These are phyloP conservation scores for Lophiostoma macrostomum DNA, from an alignment of 495 filamentous ascomycete genomes.

Conservation along the genomic window DNA sequence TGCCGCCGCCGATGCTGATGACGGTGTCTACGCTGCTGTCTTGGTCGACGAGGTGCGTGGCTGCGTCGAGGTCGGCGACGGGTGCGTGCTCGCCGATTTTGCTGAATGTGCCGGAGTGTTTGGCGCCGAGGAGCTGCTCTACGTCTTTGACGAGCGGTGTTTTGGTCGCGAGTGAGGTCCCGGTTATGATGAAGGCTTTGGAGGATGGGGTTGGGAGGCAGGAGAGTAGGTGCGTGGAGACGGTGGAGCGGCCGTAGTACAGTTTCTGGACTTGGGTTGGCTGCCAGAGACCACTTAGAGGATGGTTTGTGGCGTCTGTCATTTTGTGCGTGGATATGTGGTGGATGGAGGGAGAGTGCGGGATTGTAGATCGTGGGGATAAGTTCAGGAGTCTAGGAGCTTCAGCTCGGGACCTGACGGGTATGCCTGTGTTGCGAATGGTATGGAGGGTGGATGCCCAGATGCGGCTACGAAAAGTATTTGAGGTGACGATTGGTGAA, in stretches of 20 bases:
- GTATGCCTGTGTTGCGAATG: too few relatives aligned
- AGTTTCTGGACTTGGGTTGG: conserved; percentile 45
- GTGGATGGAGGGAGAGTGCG: not conserved
- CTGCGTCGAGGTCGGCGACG: conserved; percentile 47
- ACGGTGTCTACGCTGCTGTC: conserved; percentile 48
- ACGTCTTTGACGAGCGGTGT: conserved; percentile 47
- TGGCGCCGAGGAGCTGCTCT: conserved; percentile 43
- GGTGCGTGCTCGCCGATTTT: conserved; percentile 50
- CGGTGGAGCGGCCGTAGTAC: conserved; percentile 47
- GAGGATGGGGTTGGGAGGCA: conserved; percentile 40
- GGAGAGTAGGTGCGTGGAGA: conserved; percentile 43
- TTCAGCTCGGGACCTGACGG: too few relatives aligned
- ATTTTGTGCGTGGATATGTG: conserved; percentile 24
- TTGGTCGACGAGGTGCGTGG: conserved; percentile 42
- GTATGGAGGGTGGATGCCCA: too few relatives aligned
- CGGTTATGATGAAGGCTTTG: conserved; percentile 53
- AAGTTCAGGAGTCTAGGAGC: too few relatives aligned
- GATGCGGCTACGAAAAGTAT: too few relatives aligned
- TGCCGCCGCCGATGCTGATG: conserved; percentile 49
- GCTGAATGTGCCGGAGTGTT: conserved; percentile 49
- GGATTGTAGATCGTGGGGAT: not conserved
- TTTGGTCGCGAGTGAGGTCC: conserved; percentile 47
- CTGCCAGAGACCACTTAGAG: conserved; percentile 45
- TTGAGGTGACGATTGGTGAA: too few relatives aligned
- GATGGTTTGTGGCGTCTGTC: conserved; percentile 41